Percentiles rank a stretch among this genome's conserved stretches.
Evolutionary conservation across 768 basidiomycete species (phyloP).

Genomic region (Cyclocybe aegerita): DNA sequence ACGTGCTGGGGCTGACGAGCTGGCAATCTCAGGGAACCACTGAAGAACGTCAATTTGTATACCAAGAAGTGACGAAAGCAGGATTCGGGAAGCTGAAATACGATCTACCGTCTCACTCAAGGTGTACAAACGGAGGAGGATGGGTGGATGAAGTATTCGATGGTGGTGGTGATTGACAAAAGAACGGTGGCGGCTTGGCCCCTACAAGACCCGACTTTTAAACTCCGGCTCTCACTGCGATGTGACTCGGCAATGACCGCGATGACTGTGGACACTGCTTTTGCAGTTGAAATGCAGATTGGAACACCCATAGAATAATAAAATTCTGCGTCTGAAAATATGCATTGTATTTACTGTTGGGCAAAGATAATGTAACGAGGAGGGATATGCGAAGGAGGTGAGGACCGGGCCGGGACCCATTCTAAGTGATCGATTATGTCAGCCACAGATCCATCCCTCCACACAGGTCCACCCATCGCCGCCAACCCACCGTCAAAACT

Average conservation of each 20-base stretch:
- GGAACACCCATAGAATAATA: neutral
- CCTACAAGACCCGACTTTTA: constrained; percentile 23
- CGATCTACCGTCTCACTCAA: constrained; percentile 53
- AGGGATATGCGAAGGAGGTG: neutral
- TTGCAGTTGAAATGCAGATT: too few species aligned
- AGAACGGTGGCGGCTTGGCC: constrained; percentile 16
- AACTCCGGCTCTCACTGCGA: constrained; percentile 28
- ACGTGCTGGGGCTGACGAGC: constrained; percentile 11
- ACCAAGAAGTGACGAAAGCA: constrained; percentile 18
- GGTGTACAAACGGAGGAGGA: constrained; percentile 38
- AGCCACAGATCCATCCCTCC: constrained; percentile 24
- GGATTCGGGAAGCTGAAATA: constrained; percentile 26
- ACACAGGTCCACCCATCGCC: constrained; percentile 20
- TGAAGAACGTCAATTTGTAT: constrained; percentile 22
- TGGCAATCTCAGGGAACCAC: constrained; percentile 19
- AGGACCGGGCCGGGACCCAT: neutral
- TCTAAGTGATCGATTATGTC: constrained; percentile 29
- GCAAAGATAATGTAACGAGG: too few species aligned
- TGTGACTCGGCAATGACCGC: constrained; percentile 9
- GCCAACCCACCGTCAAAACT: constrained; percentile 33
- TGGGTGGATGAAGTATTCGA: constrained; percentile 28
- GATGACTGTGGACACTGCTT: too few species aligned
- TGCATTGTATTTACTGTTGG: constrained; percentile 6
- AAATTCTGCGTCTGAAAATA: neutral
- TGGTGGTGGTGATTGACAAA: constrained; percentile 35